A percentile compares a stretch with the other conserved stretches of the same genome.
Conservation (phyloP, 1,284 basidiomycete genomes). For the Xerocomus alliaceus region DNA sequence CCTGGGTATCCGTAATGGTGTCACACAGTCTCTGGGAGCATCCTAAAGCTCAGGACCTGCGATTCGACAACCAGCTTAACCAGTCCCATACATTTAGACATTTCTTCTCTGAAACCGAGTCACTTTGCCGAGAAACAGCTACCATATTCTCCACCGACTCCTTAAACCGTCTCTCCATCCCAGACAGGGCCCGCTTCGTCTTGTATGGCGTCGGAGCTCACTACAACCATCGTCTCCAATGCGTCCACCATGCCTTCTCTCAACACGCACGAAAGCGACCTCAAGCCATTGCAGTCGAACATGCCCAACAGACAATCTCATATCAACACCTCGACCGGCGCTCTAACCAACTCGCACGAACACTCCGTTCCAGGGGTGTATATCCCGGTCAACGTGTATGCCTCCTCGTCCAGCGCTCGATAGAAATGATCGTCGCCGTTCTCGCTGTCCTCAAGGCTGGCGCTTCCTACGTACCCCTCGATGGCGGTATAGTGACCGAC, state of each 20-base stretch:
- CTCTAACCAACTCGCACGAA: not conserved
- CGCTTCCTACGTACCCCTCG: not conserved
- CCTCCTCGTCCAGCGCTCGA: slow-evolving; percentile 1
- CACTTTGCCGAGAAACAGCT: not conserved
- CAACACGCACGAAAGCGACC: not conserved
- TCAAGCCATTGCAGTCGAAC: not conserved
- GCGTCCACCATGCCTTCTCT: slow-evolving; percentile 1
- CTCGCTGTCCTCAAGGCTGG: not conserved
- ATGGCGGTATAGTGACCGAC: slow-evolving; percentile 1
- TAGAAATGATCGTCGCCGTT: not conserved
- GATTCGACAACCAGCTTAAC: too few species aligned
- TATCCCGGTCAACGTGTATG: slow-evolving; percentile 1
- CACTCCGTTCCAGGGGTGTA: not conserved
- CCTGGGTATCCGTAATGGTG: not conserved
- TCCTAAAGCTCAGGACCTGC: not conserved
- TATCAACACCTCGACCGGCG: not conserved
- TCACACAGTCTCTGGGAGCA: not conserved
- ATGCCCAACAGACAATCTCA: not conserved
- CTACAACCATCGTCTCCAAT: not conserved
- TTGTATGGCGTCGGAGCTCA: slow-evolving; percentile 2
- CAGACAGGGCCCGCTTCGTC: slow-evolving; percentile 4
- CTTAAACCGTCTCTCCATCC: not conserved
- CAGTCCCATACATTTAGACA: too few species aligned
- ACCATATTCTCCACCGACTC: slow-evolving; percentile 1
- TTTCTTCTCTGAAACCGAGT: not conserved